Evolutionary conservation across 2,329 filamentous ascomycete genomes (phyloP).

Genomic region (Microsporum audouinii): DNA sequence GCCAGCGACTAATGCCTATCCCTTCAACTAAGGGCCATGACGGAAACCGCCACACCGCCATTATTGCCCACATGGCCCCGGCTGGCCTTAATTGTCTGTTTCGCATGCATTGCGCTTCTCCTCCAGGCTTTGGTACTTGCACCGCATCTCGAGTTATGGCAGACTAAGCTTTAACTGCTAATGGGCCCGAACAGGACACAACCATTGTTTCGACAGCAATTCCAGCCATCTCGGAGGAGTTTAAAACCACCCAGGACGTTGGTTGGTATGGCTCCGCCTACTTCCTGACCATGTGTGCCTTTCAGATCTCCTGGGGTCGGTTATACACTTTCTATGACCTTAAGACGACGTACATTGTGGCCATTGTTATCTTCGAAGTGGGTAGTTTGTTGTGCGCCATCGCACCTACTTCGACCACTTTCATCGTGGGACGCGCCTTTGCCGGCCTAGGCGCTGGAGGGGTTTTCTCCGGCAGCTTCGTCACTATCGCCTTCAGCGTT

Average conservation of each 20-base stretch:
- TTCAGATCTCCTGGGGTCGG: not conserved
- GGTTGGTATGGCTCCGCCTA: not conserved
- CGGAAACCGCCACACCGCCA: too few species aligned
- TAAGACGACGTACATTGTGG: not conserved
- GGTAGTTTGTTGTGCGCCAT: not conserved
- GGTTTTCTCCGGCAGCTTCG: not conserved
- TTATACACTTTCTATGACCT: not conserved
- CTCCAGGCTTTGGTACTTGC: too few species aligned
- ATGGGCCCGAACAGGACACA: not conserved
- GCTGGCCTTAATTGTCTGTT: too few species aligned
- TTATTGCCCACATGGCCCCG: too few species aligned
- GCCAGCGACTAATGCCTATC: too few species aligned
- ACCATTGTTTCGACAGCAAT: slow-evolving; percentile 18
- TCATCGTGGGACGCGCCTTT: not conserved
- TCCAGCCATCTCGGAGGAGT: slow-evolving; percentile 15
- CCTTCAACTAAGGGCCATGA: too few species aligned
- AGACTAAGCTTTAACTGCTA: too few species aligned
- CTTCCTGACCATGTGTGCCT: not conserved
- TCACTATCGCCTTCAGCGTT: not conserved
- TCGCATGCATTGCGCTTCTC: too few species aligned
- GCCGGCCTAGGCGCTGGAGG: not conserved
- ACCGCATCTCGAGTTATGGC: too few species aligned
- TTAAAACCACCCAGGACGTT: slow-evolving; percentile 7
- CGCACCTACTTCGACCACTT: not conserved
- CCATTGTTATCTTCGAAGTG: too few species aligned